Conservation (phyloP, 2,329 filamentous ascomycete genomes). For the Ophiocordyceps robertsii region DNA sequence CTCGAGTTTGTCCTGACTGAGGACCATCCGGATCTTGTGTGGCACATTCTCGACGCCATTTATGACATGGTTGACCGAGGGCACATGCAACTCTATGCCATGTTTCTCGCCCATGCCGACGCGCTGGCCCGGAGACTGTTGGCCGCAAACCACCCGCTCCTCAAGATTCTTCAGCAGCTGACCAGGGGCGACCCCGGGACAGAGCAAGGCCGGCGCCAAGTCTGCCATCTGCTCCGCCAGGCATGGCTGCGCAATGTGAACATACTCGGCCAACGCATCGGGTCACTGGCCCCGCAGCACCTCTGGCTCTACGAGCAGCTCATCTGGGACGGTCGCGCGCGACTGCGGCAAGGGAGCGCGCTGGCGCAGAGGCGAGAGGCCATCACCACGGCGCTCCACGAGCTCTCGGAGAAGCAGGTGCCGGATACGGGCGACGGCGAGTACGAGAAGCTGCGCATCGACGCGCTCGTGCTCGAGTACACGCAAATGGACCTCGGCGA, state of each 20-base stretch:
- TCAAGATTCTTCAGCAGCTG: slow-evolving; percentile 18
- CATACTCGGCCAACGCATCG: slow-evolving; percentile 17
- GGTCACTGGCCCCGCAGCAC: slow-evolving; percentile 13
- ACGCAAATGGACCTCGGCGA: slow-evolving; percentile 24
- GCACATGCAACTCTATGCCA: slow-evolving; percentile 18
- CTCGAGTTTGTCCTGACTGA: slow-evolving; percentile 22
- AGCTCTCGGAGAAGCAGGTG: slow-evolving; percentile 8
- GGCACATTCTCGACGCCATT: slow-evolving; percentile 24
- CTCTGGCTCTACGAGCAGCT: slow-evolving; percentile 25
- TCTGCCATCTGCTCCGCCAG: slow-evolving; percentile 19
- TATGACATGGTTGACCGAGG: slow-evolving; percentile 23
- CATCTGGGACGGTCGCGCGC: slow-evolving; percentile 23
- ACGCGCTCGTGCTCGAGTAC: slow-evolving; percentile 21
- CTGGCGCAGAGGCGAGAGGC: slow-evolving; percentile 12
- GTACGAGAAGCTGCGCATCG: slow-evolving; percentile 15
- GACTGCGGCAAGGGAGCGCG: slow-evolving; percentile 17
- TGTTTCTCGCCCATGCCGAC: slow-evolving; percentile 20
- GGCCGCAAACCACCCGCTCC: slow-evolving; percentile 18
- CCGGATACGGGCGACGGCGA: slow-evolving; percentile 4
- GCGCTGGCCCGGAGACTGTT: slow-evolving; percentile 14
- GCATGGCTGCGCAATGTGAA: slow-evolving; percentile 24
- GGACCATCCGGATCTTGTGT: slow-evolving; percentile 22
- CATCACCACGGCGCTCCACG: slow-evolving; percentile 18
- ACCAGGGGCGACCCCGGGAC: slow-evolving; percentile 16
- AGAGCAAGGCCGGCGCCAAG: slow-evolving; percentile 15